Base-by-base conservation (phyloP, 257 asterid species). In the Oldenlandia corymbosa region DNA sequence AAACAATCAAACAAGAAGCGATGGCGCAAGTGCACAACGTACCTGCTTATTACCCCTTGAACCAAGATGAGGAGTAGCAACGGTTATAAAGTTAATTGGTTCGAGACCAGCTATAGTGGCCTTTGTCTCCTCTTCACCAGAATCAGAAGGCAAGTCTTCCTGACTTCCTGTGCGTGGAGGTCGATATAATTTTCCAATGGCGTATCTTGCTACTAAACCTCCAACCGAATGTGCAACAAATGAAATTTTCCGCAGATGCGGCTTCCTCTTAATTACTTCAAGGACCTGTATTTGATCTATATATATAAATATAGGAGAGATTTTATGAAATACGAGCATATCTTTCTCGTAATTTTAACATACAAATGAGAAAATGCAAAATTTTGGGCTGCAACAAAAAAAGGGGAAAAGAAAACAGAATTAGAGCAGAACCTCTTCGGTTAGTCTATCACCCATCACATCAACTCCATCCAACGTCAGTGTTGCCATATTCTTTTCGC, bases 31-130 rank as follows among this genome's bases (percentile, higher is more conserved):
- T 10, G 26, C 50, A 71, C 48, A 21, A 49, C 30, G 43, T 75
- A 93, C 99, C 96, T 93, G 99, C 83, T 84, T 85, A 75, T 93
- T 80, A 56, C 99, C 99, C 82, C 96, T 83, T 28, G 99, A 93
- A 73, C 97, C 99, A 73, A 93, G 96, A 83, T 93, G 99, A 65
- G 99, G 99, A 73, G 95, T 85, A 65, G 99, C 99, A 68, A 85
- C 95, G 21, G 95, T 90, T 49, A 90, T 75, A 59, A 93, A 90
- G 81, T 88, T 93, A 21, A 93, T 54, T 14, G 97, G 96, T 66
- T 84, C 88, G 65, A 93, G 85, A 64, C 83, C 87, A 66, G 96
- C 97, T 71, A 93, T 84, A 67, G 90, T 81, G 61, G 84, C 93
- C 67, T 77, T 85, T 34, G 84, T 77, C 70, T 68, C 83, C 70